Conservation (phyloP, 2,329 filamentous ascomycete species). For the Fusarium secorum region DNA sequence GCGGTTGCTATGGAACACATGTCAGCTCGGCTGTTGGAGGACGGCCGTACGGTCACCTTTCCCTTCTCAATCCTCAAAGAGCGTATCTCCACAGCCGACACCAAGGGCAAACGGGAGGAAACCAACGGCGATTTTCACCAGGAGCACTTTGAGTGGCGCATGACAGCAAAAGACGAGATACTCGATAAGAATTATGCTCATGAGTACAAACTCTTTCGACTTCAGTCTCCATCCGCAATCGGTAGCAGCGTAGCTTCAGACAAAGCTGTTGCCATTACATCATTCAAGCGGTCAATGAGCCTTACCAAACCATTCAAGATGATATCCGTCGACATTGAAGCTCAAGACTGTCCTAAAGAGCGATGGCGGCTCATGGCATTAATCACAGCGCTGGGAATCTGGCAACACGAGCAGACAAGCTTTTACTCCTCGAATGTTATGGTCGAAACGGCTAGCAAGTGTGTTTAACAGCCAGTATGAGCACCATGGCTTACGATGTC, state of each 20-base stretch:
- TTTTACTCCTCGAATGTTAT: not conserved
- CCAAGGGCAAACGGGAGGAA: not conserved
- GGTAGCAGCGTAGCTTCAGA: not conserved
- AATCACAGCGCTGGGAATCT: not conserved
- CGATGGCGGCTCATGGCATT: not conserved
- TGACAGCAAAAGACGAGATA: not conserved
- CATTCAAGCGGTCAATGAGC: not conserved
- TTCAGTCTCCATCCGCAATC: not conserved
- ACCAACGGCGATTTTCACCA: not conserved
- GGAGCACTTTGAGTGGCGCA: not conserved
- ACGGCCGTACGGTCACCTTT: not conserved
- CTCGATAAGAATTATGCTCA: not conserved
- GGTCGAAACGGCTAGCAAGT: not conserved
- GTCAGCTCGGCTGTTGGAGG: not conserved
- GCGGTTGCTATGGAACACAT: not conserved
- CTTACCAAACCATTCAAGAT: not conserved
- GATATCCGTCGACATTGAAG: not conserved
- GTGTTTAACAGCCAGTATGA: not conserved
- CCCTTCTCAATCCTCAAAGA: not conserved
- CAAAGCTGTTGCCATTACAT: not conserved
- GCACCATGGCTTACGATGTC: not conserved
- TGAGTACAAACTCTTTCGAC: not conserved
- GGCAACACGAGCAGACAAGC: not conserved
- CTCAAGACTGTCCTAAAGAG: not conserved
- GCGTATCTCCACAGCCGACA: not conserved